Base-by-base conservation (phyloP, 768 basidiomycete genomes). In the Kwoniella sp. region DNA sequence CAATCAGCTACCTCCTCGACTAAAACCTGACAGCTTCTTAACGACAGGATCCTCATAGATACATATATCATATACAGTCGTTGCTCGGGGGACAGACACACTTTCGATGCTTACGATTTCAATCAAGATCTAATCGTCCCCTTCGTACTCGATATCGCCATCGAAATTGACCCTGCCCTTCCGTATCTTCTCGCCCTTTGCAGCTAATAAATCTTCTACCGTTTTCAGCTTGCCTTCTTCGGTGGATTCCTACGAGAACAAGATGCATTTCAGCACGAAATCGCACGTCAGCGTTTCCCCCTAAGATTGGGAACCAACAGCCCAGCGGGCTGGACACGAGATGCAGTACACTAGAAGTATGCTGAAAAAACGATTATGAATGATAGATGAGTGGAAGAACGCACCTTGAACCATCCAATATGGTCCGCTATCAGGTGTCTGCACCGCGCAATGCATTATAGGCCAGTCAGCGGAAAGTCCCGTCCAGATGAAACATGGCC, bases 171-270 rank as follows among this genome's bases (percentile, higher is more conserved):
- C 58, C 34, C 67, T 58, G 4, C 76, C 78, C 34, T 69, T 74
- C n/a, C 64, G 55, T 28, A 95, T 88, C 51, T 81, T 83, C 82
- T 97, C 93, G 0, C 95, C 95, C 58, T 88, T 89, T 0, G 85
- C 87, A 34, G 83, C 84, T 64, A 96, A 81, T 15, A 97, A 80
- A 64, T 93, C 90, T 79, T 97, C 95, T 2, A 98, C 83, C 0
- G 90, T 96, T 61, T 83, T 85, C 26, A 89, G 80, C 65, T 86
- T 87, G 4, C 90, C 78, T 12, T 73, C 74, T 56, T 73, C 73
- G 4, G 73, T 72, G n/a, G 64, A 67, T 64, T 79, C 78, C 75
- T 76, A 41, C 25, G 26, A 25, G 5, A 23, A 41, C n/a, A n/a
- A n/a, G n/a, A n/a, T n/a, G n/a, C n/a, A 34, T 22, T 9, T 55